Evolutionary conservation across 2,329 filamentous ascomycete genomes (phyloP).

Genomic region (Nannizzia gypsea): DNA sequence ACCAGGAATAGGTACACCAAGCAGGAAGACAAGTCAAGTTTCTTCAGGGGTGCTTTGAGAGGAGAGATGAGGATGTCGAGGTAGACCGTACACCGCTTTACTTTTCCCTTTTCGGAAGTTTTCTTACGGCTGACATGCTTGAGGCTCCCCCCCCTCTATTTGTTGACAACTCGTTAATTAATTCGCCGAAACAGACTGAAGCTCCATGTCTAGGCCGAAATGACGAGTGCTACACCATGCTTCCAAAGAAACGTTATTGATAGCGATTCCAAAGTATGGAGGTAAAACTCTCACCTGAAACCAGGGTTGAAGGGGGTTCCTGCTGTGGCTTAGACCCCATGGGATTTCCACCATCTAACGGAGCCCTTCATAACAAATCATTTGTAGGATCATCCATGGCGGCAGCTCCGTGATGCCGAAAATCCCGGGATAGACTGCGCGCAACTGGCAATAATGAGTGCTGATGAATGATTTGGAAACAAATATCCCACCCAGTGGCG

Average conservation of each 20-base stretch:
- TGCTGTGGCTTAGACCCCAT: background rate
- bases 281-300: background rate
- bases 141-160: too few species aligned
- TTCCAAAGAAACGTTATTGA: background rate
- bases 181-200: too few species aligned
- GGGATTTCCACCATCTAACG: background rate
- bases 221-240: too few species aligned
- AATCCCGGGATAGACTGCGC: background rate
- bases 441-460: background rate
- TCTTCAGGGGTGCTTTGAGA: too few species aligned
- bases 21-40: too few species aligned
- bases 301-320: background rate
- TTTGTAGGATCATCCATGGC: background rate
- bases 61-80: too few species aligned
- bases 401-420: background rate
- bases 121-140: too few species aligned
- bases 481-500: background rate
- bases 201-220: too few species aligned
- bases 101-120: too few species aligned
- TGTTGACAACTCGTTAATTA: too few species aligned
- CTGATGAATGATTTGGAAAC: background rate
- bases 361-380: background rate
- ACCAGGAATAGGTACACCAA: too few species aligned
- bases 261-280: background rate
- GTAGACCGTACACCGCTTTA: too few species aligned